Base-by-base conservation (phyloP, 768 basidiomycete species). In the Trametes gibbosa region DNA sequence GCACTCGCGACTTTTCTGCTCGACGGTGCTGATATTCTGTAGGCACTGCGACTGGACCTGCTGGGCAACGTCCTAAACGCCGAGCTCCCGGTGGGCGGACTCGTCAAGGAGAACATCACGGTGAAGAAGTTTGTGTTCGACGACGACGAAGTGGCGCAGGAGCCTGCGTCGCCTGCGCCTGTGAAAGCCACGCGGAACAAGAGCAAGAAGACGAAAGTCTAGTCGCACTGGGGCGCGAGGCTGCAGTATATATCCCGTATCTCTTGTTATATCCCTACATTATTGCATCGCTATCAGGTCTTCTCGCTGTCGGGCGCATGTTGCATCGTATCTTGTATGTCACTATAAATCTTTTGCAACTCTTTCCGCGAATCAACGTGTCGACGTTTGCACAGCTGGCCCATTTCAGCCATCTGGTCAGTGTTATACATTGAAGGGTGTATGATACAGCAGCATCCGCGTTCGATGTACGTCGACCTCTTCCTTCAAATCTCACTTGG, bases 91-190 rank as follows among this genome's bases (percentile, higher is more conserved):
- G 71, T 85, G 24, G 69, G 74, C 50, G 81, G 87, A 35, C 76
- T 92, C 32, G 76, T 80, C 23, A 75, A 77, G 24, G 89, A 92
- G 70, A 84, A 83, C 50, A 72, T 93, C 51, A 74, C 82, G 51
- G 85, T 92, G 40, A 89, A 90, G 75, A 91, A 83, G 69, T 90
- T 85, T 70, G 81, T 93, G 19, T 93, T 92, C 59, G 89, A 92
- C 62, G 84, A 85, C 57, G 91, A 93, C 48, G 65, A 92, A 62
- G 84, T 84, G 57, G 91, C 92, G 43, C 56, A 58, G 6, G 64
- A 65, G 53, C 65, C 79, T 3, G 78, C 80, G 52, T 66, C 70
- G 62, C 61, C 58, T 16, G 64, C 68, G 17, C 70, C 70, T 14
- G 56, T 74, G 35, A 86, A 84, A 73, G 77, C 76, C 61, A 88